Evolutionary conservation across 2,329 filamentous ascomycete species (phyloP), one percentile per base, ranked within the genome.

Genomic region (Colletotrichum sojae): DNA sequence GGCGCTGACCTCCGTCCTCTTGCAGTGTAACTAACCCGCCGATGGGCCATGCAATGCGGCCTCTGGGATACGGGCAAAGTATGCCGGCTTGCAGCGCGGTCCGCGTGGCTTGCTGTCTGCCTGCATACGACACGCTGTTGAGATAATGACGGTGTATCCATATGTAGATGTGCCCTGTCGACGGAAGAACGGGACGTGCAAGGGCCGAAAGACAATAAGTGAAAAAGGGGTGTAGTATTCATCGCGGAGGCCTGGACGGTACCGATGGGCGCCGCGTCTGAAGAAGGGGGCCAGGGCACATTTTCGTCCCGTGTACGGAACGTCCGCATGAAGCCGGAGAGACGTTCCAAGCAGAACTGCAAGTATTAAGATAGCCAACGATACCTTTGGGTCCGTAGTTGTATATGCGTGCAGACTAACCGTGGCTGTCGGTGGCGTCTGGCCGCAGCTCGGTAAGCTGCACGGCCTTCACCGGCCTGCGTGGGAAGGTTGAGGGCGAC

Each of bases 1-100:
- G 27, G 40, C 40, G 56, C 36, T 69, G 51, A 60, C 49, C 56
- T 67, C 67, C 48, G 67, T 45, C 16, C 25, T 20, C 51, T 31
- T 20, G 22, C 22, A 18, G 54, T 63, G 43, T 12, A 27, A 51
- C 18, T n/a, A 27, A 43, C 18, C 16, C 36, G 12, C 52, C 52
- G 43, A 45, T 18, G 22, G 43, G 20, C n/a, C 31, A 36, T 36
- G 27, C 45, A 18, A 43, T 18, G 51, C 16, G 16, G 36, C 48
- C 15, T 25, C n/a, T 27, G 13, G 13, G 31, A 27, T 39, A 40
- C 22, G 16, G 25, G 52, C 64, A 58, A 45, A 22, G 18, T 25
- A n/a, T 46, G 12, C 15, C 39, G 27, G 39, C 27, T 51, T 59
- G 60, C 39, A 27, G 20, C 46, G 15, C 40, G n/a, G 48, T 58